Evolutionary conservation across 2,329 filamentous ascomycete species (phyloP).

Genomic region (Fonsecaea erecta): DNA sequence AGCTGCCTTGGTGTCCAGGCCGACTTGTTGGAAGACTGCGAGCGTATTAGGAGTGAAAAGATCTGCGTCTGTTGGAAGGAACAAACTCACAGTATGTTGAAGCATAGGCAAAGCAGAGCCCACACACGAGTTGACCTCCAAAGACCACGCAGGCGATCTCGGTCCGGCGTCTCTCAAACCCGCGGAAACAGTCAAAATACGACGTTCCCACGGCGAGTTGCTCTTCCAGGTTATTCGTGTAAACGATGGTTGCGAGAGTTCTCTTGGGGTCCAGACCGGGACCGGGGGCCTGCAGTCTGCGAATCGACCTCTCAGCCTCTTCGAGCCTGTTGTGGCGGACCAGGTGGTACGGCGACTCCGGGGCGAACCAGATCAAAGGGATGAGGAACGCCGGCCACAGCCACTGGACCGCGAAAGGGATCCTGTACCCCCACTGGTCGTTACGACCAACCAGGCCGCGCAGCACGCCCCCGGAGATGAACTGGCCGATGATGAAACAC

Average conservation of each 20-base stretch:
- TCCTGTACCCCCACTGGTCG: constrained; percentile 47
- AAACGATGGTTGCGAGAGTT: constrained; percentile 45
- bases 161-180: constrained; percentile 45
- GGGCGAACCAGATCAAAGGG: constrained; percentile 49
- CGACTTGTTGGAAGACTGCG: constrained; percentile 46
- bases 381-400: constrained; percentile 55
- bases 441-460: constrained; percentile 41
- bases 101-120: constrained; percentile 67
- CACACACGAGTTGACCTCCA: constrained; percentile 66
- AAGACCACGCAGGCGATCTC: constrained; percentile 59
- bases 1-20: constrained; percentile 41
- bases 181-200: constrained; percentile 42
- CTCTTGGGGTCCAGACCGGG: constrained; percentile 39
- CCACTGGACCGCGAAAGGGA: constrained; percentile 53
- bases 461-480: constrained; percentile 42
- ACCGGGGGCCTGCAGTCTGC: constrained; percentile 36
- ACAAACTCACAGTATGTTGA: constrained; percentile 57
- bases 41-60: constrained; percentile 39
- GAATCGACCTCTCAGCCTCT: constrained; percentile 43
- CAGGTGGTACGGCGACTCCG: constrained; percentile 48
- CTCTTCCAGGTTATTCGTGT: constrained; percentile 46
- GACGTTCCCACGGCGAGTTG: constrained; percentile 31
- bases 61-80: constrained; percentile 56
- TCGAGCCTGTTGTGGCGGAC: constrained; percentile 44
- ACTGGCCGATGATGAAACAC: constrained; percentile 47